Evolutionary conservation across 257 asterid species (phyloP).

Genomic region (Coffea canephora): DNA sequence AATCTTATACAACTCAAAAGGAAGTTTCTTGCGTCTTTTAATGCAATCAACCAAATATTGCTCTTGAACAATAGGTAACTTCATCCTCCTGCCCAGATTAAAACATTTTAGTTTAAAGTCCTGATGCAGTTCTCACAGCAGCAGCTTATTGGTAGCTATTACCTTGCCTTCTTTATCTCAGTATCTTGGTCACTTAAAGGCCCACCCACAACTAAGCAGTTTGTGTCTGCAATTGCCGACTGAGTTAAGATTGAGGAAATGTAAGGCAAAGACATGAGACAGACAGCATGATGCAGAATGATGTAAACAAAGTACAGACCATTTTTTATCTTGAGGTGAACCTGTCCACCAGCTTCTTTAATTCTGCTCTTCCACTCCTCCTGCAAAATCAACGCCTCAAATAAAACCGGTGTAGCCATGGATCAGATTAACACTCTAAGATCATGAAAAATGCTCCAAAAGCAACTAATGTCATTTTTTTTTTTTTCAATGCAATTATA

Average conservation of each 20-base stretch:
- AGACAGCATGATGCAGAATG: constrained; percentile 18
- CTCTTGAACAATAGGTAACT: constrained; percentile 76
- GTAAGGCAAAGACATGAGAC: constrained; percentile 16
- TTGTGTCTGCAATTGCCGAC: constrained; percentile 54
- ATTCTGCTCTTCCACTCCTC: constrained; percentile 67
- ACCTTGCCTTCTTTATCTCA: constrained; percentile 89
- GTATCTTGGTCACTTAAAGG: constrained; percentile 45
- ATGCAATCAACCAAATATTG: constrained; percentile 77
- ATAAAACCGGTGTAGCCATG: constrained; percentile 7
- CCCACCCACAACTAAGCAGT: constrained; percentile 67
- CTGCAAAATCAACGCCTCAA: constrained; percentile 33
- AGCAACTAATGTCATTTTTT: not conserved
- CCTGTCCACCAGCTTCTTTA: constrained; percentile 75
- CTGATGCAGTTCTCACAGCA: constrained; percentile 3
- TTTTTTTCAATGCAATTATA: constrained; percentile 5
- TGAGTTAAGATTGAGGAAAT: constrained; percentile 10
- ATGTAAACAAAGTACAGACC: constrained; percentile 39
- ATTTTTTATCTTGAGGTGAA: constrained; percentile 60
- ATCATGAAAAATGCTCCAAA: constrained; percentile 1
- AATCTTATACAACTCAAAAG: constrained; percentile 62
- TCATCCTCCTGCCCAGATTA: constrained; percentile 72
- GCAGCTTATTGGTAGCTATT: constrained; percentile 29
- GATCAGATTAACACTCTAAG: not conserved
- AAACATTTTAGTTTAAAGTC: constrained; percentile 15
- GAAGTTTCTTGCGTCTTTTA: constrained; percentile 71